Evolutionary conservation across 116 monocot species (phyloP), one percentile per base, ranked within the genome.

Genomic region (Cymodocea nodosa): DNA sequence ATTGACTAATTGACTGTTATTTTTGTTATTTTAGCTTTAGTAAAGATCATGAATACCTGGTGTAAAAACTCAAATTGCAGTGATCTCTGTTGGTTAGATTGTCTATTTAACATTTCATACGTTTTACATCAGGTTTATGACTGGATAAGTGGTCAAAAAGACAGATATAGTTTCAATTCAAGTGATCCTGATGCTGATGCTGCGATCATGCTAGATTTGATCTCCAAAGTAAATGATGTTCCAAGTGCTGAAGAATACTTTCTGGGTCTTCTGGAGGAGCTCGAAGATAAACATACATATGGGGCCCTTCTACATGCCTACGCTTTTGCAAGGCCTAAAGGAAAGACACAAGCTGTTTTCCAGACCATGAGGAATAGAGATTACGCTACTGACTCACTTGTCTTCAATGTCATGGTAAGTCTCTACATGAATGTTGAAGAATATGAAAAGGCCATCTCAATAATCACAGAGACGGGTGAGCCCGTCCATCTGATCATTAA

Each of bases 321-420:
- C 64, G 75, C 74, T 11, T 76, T 81, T 51, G 79, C 86, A 37
- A 84, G 73, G 67, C 56, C 81, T 69, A 87, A 75, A 70, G 82
- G 82, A 17, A 86, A 89, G 71, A 82, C 94, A 30, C 84, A 94
- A 72, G 72, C 62, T 0, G 60, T 74, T 15, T 65, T 89, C 65
- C 76, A 84, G 51, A 71, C 50, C 51, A 89, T 94, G 84, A 78
- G 62, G 72, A 69, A 71, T 37, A 83, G 83, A 25, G 82, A 76
- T 39, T 87, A 79, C 62, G 63, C 67, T 20, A 66, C 64, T 4
- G 87, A 86, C 60, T 51, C 87, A 49, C 80, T 94, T 70, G 78
- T 82, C 58, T 89, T 62, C 54, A 94, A 94, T 76, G 94, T 89
- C 64, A 82, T 94, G 82, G 89, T 89, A 89, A 89, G 86, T 55